Percentiles rank a stretch among this genome's conserved stretches.
Conservation (phyloP, 768 basidiomycete genomes). For the Pisolithus sp. region DNA sequence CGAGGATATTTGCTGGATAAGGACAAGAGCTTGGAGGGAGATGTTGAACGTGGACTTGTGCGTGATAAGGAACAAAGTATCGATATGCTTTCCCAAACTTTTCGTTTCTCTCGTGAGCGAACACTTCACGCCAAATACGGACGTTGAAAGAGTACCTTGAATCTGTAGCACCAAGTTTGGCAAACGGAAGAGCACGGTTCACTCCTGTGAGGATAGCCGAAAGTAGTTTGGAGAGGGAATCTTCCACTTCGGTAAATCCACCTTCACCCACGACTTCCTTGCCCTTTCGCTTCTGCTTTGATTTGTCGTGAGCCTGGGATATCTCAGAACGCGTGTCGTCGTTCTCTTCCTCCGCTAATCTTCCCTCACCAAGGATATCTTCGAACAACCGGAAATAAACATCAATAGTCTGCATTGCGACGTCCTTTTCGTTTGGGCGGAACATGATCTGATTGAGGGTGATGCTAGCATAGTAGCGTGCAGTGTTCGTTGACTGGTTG, state of each 20-base stretch:
- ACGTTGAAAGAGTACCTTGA: constrained; percentile 42
- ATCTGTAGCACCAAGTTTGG: constrained; percentile 67
- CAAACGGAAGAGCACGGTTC: constrained; percentile 92
- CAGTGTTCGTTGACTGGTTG: constrained; percentile 58
- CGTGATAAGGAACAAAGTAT: constrained; percentile 90
- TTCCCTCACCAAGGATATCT: constrained; percentile 69
- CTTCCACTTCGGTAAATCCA: constrained; percentile 70
- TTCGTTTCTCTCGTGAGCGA: neutral
- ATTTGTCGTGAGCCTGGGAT: constrained; percentile 14
- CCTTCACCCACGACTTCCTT: constrained; percentile 51
- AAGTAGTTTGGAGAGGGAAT: constrained; percentile 73
- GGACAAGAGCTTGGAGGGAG: constrained; percentile 83
- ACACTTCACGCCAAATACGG: neutral
- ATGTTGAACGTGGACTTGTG: constrained; percentile 97
- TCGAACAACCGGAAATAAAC: constrained; percentile 94
- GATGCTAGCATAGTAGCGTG: constrained; percentile 86
- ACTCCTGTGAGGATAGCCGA: constrained; percentile 91
- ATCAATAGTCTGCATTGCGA: constrained; percentile 74
- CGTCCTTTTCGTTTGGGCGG: constrained; percentile 55
- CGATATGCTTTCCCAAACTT: constrained; percentile 81
- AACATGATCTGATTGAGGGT: constrained; percentile 93
- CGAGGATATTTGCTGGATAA: constrained; percentile 78
- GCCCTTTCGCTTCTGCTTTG: constrained; percentile 22
- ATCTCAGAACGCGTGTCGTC: constrained; percentile 29
- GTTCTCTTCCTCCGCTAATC: constrained; percentile 16